Percentiles rank a stretch among this genome's conserved stretches.
Evolutionary conservation across 225 moss, liverwort and hornwort species (phyloP).

Genomic region (Marchantia polymorpha): DNA sequence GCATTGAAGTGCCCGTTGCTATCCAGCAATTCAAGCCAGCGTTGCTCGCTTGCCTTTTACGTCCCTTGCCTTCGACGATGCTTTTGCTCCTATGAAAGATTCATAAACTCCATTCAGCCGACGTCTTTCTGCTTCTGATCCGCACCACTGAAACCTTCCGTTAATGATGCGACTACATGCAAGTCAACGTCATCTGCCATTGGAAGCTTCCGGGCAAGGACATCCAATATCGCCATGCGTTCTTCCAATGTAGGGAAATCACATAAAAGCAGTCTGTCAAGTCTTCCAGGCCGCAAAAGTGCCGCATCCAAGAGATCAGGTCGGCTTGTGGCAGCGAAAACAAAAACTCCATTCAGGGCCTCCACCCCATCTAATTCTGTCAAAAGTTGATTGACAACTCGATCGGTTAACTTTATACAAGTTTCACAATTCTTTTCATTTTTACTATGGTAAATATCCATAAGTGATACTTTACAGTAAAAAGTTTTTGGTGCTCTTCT

Average conservation of each 20-base stretch:
- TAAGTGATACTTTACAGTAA: no score
- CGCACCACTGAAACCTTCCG: constrained; percentile 92
- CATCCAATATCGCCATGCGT: constrained; percentile 72
- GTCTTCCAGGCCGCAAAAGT: constrained; percentile 85
- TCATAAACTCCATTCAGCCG: constrained; percentile 73
- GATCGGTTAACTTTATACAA: no score
- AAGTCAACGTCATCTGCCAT: constrained; percentile 80
- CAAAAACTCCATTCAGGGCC: constrained; percentile 93
- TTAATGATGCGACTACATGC: constrained; percentile 65
- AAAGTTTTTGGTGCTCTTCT: no score
- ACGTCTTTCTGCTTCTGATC: constrained; percentile 72
- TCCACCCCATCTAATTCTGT: constrained; percentile 99
- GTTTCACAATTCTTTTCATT: no score
- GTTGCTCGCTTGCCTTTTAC: constrained; percentile 89
- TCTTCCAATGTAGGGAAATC: constrained; percentile 78
- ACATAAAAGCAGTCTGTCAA: constrained; percentile 83
- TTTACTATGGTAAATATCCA: no score
- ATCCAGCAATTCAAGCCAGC: constrained; percentile 50
- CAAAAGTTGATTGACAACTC: no score
- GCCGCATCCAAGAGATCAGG: constrained; percentile 97
- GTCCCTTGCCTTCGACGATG: constrained; percentile 50
- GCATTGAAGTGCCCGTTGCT: no score
- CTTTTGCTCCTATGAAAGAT: constrained; percentile 67
- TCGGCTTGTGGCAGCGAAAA: constrained; percentile 96
- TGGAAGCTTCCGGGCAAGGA: constrained; percentile 78